Evolutionary conservation across 306 rosid species (phyloP), one percentile per base, ranked within the genome.

Genomic region (Cicer cuneatum): DNA sequence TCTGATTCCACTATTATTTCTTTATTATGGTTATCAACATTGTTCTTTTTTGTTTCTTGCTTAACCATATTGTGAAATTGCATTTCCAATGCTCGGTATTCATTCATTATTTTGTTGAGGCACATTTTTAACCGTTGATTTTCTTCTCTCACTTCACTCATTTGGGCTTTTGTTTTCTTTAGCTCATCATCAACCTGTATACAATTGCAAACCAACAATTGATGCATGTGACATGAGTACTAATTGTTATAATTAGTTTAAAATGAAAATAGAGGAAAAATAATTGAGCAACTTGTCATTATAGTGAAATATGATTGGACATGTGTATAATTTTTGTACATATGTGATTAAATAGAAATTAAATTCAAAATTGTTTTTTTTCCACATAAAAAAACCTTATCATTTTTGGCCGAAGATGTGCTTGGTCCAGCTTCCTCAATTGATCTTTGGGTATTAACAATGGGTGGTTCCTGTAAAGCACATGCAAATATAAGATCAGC

Each of bases 71-170:
- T 82, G 1, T 81, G 71, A 48, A 85, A 89, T 75, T 87, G 90
- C 85, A 75, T 81, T 84, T 94, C 90, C 14, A 94, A 86, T 1
- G 84, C 64, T 71, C 81, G 73, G 73, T 94, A 94, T 14, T 92
- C 96, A 49, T 78, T 90, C 88, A 87, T 77, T 45, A 92, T 80
- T 73, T 79, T 56, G 18, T 80, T 87, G 69, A 94, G 80, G 58
- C 52, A 18, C 75, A 61, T 88, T 76, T 91, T 93, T 60, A 94
- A 80, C 81, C 92, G 87, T 61, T 88, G 58, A 41, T 94, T 94
- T 83, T 94, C 97, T 85, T 88, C 91, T 21, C 80, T 83, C 37
- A 90, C 92, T 72, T 89, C 86, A 2, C 87, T 79, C 92, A 94
- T 89, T 79, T 89, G 87, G 1, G 84, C 89, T 79, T 83, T 92